Conservation (phyloP, 345 rosid species). For the Dovyalis caffra region DNA sequence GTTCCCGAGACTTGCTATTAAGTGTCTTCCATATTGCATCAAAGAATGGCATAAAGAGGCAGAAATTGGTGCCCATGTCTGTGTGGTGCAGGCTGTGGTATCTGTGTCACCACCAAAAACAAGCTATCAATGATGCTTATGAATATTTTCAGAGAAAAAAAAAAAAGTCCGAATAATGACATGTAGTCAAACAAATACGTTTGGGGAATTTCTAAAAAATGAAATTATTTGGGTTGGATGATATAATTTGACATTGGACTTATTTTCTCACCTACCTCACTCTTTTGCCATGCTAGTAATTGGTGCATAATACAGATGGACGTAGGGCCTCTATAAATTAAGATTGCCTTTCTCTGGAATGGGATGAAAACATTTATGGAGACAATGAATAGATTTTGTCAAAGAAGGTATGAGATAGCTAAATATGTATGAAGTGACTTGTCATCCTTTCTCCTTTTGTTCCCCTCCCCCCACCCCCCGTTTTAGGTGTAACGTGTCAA, state of each 20-base stretch:
- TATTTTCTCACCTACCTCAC: constrained; percentile 1
- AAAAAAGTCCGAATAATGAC: neutral
- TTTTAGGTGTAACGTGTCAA: too few relatives aligned
- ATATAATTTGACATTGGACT: neutral
- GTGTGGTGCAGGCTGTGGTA: constrained; percentile 86
- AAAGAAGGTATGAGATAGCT: too few relatives aligned
- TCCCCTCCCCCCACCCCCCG: too few relatives aligned
- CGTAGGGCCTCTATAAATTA: neutral
- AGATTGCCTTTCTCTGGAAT: too few relatives aligned
- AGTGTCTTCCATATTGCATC: constrained; percentile 76
- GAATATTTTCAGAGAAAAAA: neutral
- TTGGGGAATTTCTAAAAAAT: neutral
- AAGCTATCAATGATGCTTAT: neutral
- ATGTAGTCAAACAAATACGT: neutral
- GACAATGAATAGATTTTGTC: too few relatives aligned
- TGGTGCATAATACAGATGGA: neutral
- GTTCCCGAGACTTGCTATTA: constrained; percentile 69
- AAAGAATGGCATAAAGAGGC: constrained; percentile 94
- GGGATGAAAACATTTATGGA: too few relatives aligned
- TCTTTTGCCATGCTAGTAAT: neutral
- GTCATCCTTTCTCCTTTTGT: too few relatives aligned
- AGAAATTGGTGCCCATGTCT: constrained; percentile 75
- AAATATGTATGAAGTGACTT: too few relatives aligned
- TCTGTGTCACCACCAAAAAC: constrained; percentile 31
- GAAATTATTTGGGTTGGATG: neutral